A percentile compares a stretch with the other conserved stretches of the same genome.
These are phyloP conservation scores for Chalara sp. DNA, from an alignment of 2,329 filamentous ascomycete species.

Conservation along the genomic window DNA sequence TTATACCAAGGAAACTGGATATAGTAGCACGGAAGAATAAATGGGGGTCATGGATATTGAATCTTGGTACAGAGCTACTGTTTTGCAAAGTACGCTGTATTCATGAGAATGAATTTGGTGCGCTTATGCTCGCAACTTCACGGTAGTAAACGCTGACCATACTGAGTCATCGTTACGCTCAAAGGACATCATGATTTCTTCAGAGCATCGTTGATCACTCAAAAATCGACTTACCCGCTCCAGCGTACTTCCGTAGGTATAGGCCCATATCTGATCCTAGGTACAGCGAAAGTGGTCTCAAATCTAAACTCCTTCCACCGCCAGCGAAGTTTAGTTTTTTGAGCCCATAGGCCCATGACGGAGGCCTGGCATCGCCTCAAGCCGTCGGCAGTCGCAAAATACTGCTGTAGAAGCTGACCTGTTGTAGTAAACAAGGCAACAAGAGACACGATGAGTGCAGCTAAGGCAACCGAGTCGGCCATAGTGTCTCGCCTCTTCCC, in stretches of 20 bases:
- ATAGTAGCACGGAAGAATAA: no score
- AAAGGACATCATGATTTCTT: no score
- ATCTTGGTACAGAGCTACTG: no score
- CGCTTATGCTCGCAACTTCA: no score
- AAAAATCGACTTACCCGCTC: not conserved
- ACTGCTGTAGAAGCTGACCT: slow-evolving; percentile 21
- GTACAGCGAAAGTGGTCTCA: slow-evolving; percentile 15
- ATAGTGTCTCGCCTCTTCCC: not conserved
- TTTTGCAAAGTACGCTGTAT: no score
- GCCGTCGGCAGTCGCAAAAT: slow-evolving; percentile 26
- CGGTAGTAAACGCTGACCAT: no score
- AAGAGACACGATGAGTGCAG: slow-evolving; percentile 22
- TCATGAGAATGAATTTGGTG: no score
- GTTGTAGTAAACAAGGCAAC: slow-evolving; percentile 22
- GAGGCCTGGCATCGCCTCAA: slow-evolving; percentile 22
- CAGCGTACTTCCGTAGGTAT: not conserved
- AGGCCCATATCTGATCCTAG: slow-evolving; percentile 4
- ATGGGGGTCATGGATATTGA: no score
- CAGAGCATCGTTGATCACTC: no score
- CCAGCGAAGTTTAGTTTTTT: slow-evolving; percentile 11
- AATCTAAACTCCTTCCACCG: slow-evolving; percentile 23
- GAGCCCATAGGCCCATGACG: slow-evolving; percentile 24
- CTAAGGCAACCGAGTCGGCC: slow-evolving; percentile 11
- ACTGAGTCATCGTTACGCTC: no score
- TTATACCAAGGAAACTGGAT: no score